phyloP scores from a whole-genome alignment of 2,329 filamentous ascomycete species.

The Aspergillus sergii region DNA sequence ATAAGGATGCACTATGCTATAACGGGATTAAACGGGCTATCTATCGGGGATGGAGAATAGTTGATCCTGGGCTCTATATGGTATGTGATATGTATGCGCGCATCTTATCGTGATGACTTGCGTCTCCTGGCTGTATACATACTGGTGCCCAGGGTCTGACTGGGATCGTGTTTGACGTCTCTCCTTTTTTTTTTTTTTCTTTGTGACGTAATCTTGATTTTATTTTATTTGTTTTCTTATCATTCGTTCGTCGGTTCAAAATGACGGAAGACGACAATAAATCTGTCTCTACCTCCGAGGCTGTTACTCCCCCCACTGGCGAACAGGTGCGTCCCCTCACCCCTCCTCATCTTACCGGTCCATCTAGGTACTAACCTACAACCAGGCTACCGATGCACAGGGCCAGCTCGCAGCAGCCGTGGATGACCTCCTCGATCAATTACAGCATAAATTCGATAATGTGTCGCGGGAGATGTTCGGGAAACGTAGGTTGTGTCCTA shows the following conservation, averaged over 20 bases:
- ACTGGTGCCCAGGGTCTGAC: too few relatives aligned
- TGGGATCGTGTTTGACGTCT: too few relatives aligned
- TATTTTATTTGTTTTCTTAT: not conserved
- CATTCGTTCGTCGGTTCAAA: not conserved
- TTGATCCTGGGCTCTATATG: slow-evolving; percentile 27
- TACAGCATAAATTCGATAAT: slow-evolving; percentile 81
- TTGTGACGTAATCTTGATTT: not conserved
- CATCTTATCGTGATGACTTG: not conserved
- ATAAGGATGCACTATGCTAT: slow-evolving; percentile 22
- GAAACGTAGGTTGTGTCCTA: slow-evolving; percentile 66
- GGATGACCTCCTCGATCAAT: slow-evolving; percentile 81
- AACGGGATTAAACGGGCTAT: slow-evolving; percentile 3
- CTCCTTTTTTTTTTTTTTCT: not conserved
- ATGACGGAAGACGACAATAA: slow-evolving; percentile 22
- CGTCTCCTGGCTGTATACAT: not conserved
- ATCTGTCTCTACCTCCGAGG: slow-evolving; percentile 19
- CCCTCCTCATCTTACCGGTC: not conserved
- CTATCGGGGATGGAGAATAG: slow-evolving; percentile 11
- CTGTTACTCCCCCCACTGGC: slow-evolving; percentile 15
- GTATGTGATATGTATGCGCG: not conserved
- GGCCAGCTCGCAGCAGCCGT: slow-evolving; percentile 72
- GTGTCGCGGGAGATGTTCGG: slow-evolving; percentile 85
- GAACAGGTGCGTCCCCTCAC: slow-evolving; percentile 23
- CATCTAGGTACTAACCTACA: not conserved
- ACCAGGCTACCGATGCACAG: slow-evolving; percentile 33